Evolutionary conservation across 495 filamentous ascomycete genomes (phyloP).

Genomic region (Penicillium nucicola): DNA sequence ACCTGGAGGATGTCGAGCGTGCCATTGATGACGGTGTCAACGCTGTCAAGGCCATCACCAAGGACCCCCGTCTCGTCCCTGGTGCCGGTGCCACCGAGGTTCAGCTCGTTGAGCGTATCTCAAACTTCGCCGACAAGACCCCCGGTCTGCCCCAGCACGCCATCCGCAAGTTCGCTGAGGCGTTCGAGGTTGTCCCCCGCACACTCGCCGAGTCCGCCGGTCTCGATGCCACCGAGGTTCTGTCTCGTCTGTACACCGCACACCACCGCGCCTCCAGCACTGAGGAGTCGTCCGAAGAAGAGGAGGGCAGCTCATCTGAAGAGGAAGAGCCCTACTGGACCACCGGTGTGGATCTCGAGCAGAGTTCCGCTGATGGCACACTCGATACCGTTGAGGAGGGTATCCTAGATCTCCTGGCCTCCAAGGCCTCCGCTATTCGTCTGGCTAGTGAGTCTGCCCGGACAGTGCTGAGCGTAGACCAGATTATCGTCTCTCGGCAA

Average conservation of each 20-base stretch:
- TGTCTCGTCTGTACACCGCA: conserved; percentile 87
- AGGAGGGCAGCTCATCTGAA: conserved; percentile 39
- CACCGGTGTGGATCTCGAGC: conserved; percentile 90
- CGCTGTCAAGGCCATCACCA: conserved; percentile 96
- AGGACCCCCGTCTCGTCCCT: conserved; percentile 85
- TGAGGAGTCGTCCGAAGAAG: conserved; percentile 28
- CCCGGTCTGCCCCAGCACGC: conserved; percentile 90
- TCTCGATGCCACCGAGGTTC: conserved; percentile 90
- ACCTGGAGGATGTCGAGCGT: conserved; percentile 94
- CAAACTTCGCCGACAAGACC: conserved; percentile 83
- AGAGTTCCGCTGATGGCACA: conserved; percentile 72
- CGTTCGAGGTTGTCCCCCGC: conserved; percentile 94
- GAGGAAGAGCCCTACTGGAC: conserved; percentile 76
- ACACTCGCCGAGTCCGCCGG: conserved; percentile 93
- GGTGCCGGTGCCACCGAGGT: conserved; percentile 96
- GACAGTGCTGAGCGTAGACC: conserved; percentile 94
- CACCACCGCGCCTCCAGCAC: conserved; percentile 59
- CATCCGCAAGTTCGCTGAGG: conserved; percentile 95
- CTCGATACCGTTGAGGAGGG: conserved; percentile 85
- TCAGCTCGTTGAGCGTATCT: conserved; percentile 89
- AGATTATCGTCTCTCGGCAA: conserved; percentile 98
- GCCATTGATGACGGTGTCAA: conserved; percentile 99
- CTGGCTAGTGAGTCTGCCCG: conserved; percentile 91
- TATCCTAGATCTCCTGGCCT: conserved; percentile 86
- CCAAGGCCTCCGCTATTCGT: conserved; percentile 95